Evolutionary conservation across 2,329 filamentous ascomycete genomes (phyloP), one percentile per base, ranked within the genome.

Genomic region (Verticillium albo-atrum): DNA sequence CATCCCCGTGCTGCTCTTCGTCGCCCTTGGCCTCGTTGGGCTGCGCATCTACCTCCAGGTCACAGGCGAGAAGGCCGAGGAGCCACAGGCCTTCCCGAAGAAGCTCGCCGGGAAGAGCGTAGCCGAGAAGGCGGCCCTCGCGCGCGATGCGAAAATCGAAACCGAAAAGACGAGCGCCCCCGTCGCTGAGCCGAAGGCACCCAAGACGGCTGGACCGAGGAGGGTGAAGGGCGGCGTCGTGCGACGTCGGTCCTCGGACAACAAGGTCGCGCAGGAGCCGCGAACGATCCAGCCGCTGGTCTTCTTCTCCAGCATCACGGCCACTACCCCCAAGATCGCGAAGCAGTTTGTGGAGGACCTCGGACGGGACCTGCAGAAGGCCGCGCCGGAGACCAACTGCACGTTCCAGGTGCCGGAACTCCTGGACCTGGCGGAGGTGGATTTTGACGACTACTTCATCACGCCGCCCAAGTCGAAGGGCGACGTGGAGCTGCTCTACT

Each of bases 391-490:
- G 17, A 69, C 72, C 0, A 68, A 68, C 3, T 73, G 72, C 28
- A 67, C 68, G 6, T 83, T 83, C 63, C 69, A 81, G 1, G 76
- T 83, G 37, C 87, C 91, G 1, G 79, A 89, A 68, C 74, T 92
- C 12, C 79, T 90, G 60, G 92, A 98, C 68, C 77, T 98, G 27
- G 88, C 93, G 2, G 88, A 97, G 62, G 83, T 96, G 57, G 94
- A 98, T 67, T 91, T 94, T 67, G 94, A 99, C 68, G 92, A 97
- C 69, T 97, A 89, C 74, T 98, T 98, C 70, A 86, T 96, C 60
- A 84, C 82, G 2, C 84, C 87, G 1, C 92, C 93, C 0, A 90
- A 90, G 70, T 70, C 77, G 5, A 71, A 77, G 27, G 71, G 77
- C 2, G 73, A 79, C n/a, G 74, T 82, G 3, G 85, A 88, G 62